Evolutionary conservation across 345 rosid genomes (phyloP), one percentile per base, ranked within the genome.

Genomic region (Eucalyptus pauciflora): DNA sequence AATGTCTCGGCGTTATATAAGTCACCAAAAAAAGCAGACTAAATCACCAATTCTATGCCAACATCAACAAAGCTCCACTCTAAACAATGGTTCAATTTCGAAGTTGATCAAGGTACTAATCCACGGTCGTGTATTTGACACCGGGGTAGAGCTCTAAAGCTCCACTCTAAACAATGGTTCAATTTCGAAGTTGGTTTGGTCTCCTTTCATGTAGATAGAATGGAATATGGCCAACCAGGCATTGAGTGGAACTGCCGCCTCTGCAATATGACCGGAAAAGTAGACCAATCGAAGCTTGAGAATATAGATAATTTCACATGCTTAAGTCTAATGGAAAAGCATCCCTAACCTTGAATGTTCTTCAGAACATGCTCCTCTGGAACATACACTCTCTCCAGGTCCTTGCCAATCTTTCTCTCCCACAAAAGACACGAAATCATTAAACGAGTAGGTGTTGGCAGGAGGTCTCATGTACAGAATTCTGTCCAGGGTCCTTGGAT

Each of bases 321-420:
- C 49, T n/a, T 25, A 24, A 22, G 25, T 43, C 22, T 83, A 46
- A 41, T 41, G 6, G 33, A 24, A 64, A 18, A 10, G 27, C n/a
- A 27, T 56, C 17, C 31, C 15, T 43, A 43, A 43, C 45, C 45
- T 43, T 43, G 45, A 43, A 43, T 24, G 64, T 86, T 69, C 88
- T 86, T 86, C 50, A 69, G 86, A 51, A 89, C 45, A 25, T 89
- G 88, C 50, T 89, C 90, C 45, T 62, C 86, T 5, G 51, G 86
- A 31, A 86, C 51, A 17, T 89, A 69, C 37, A 51, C 67, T 62
- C 69, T 62, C 86, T 89, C 56, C 49, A 89, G 37, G 22, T 86
- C 71, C 51, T 89, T 86, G 24, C 86, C 90, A 45, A 89, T 89
- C 88, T 86, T 89, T 46, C 86, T 86, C 88, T 89, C 90, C 90